Base-by-base conservation (phyloP, 208 protist genomes). In the Lotmaria passim region DNA sequence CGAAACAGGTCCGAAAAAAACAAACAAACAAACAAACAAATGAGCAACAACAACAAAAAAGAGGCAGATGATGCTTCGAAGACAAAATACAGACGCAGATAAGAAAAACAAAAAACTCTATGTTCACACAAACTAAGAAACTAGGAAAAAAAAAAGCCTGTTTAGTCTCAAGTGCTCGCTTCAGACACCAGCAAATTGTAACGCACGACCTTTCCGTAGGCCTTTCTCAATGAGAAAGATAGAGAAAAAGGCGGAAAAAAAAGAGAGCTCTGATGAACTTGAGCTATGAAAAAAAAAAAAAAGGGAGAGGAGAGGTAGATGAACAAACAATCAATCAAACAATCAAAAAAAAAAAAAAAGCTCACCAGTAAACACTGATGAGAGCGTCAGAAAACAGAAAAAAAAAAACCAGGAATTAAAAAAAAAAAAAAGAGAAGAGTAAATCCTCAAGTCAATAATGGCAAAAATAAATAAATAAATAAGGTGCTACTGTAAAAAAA, bases 21-120 rank as follows among this genome's bases (percentile, higher is more conserved):
- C 34, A 33, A 48, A 31, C 47, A 53, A 53, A 53, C 47, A 53
- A 53, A 12, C n/a, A 78, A 47, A 64, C 15, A 63, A 10, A 64
- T 31, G 34, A 31, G 23, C 10, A 60, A 64, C 3, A 53, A 31
- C 8, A 53, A 53, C 4, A 31, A 53, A 24, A 23, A n/a, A n/a
- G n/a, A n/a, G n/a, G n/a, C n/a, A n/a, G n/a, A n/a, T n/a, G n/a
- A n/a, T n/a, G n/a, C n/a, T n/a, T n/a, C n/a, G 30, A 56, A 38
- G 15, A 38, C 14, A 56, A 15, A 56, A 38, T 23, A 24, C 7
- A 15, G 3, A 5, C 7, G 24, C 23, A 52, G 23, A 30, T 5
- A 30, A 31, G 8, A 1, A 52, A 52, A 7, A 7, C 4, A n/a
- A 47, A 7, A 12, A n/a, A 47, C 7, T n/a, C n/a, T 12, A 6